Percentiles rank a stretch among this genome's conserved stretches.
Conservation (phyloP, 2,329 filamentous ascomycete species). For the Xylariaceae sp. region DNA sequence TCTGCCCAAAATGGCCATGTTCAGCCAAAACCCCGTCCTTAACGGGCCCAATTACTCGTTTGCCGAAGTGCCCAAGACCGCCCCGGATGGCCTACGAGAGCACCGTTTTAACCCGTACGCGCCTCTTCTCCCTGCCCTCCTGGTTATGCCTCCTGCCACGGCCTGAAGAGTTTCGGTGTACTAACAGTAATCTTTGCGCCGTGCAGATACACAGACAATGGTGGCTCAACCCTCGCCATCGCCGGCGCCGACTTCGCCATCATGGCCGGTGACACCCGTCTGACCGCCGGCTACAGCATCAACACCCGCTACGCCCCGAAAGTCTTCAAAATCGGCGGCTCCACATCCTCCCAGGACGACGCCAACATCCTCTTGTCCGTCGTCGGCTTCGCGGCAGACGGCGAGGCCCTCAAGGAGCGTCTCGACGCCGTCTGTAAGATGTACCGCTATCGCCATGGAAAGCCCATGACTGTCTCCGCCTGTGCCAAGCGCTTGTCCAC, state of each 20-base stretch:
- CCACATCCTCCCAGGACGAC: constrained; percentile 78
- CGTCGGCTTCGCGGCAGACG: constrained; percentile 93
- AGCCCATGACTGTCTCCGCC: constrained; percentile 89
- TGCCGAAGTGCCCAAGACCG: constrained; percentile 54
- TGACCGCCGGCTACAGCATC: constrained; percentile 96
- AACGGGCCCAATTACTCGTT: constrained; percentile 68
- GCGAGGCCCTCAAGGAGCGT: constrained; percentile 87
- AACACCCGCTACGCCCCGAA: constrained; percentile 95
- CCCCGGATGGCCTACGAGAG: constrained; percentile 56
- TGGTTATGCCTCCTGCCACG: background rate
- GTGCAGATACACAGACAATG: constrained; percentile 90
- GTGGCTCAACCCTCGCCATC: constrained; percentile 92
- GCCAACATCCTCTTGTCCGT: constrained; percentile 88
- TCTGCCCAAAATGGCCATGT: constrained; percentile 56
- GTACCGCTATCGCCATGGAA: constrained; percentile 97
- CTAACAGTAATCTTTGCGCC: constrained; percentile 8
- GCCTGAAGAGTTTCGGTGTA: background rate
- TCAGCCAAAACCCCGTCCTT: constrained; percentile 66
- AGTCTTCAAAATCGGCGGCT: constrained; percentile 94
- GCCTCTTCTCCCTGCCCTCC: background rate
- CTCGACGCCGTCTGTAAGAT: constrained; percentile 96
- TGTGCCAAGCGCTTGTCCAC: constrained; percentile 94
- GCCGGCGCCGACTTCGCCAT: constrained; percentile 92
- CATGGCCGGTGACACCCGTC: constrained; percentile 94
- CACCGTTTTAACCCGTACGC: constrained; percentile 91